These are phyloP conservation scores for Tolypocladium album DNA, from an alignment of 2,329 filamentous ascomycete genomes.

Conservation along the genomic window DNA sequence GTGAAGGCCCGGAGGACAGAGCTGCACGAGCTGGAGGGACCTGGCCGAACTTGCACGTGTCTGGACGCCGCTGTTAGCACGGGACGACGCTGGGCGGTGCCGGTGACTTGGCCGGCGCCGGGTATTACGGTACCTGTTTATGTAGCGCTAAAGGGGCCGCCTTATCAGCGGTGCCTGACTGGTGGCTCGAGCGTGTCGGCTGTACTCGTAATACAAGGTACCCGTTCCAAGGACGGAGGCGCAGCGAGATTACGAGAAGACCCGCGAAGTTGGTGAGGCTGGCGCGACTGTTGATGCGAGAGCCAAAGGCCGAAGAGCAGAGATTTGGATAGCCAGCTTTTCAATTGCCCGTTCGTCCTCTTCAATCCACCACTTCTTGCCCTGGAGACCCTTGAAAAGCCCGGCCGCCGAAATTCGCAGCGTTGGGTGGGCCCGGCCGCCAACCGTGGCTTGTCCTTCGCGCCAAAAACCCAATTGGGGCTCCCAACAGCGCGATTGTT, in stretches of 20 bases:
- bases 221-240: neutral
- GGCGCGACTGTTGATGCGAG: neutral
- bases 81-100: neutral
- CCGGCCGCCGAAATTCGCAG: neutral
- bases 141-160: neutral
- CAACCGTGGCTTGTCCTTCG: neutral
- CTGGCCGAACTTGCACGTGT: neutral
- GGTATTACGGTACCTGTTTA: slow-evolving; percentile 1
- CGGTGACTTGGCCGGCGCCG: neutral
- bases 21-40: neutral
- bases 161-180: neutral
- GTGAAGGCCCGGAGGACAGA: neutral
- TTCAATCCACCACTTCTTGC: neutral
- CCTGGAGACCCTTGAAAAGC: neutral
- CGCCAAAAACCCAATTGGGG: slow-evolving; percentile 3
- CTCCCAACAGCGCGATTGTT: slow-evolving; percentile 3
- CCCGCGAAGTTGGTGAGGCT: neutral
- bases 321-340: neutral
- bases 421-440: neutral
- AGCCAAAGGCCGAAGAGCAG: neutral
- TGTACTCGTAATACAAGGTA: neutral
- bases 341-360: neutral
- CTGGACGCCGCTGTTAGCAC: neutral
- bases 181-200: neutral
- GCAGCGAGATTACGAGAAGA: neutral